A percentile compares a stretch with the other conserved stretches of the same genome.
Conservation (phyloP, 1,139 yeast genomes). For the Suhomyces anneliseae region DNA sequence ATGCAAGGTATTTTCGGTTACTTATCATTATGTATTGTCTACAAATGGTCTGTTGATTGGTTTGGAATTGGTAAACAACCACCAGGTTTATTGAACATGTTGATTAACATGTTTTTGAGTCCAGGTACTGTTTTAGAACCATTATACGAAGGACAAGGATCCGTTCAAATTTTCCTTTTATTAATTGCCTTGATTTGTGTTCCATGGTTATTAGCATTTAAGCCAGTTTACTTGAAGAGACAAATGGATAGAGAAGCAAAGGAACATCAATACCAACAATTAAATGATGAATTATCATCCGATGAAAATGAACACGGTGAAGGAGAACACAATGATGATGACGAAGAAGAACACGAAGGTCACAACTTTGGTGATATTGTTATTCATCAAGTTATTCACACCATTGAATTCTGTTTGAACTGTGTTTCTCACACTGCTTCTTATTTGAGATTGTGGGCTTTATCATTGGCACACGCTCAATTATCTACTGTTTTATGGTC, state of each 20-base stretch:
- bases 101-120: slow-evolving; percentile 75
- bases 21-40: slow-evolving; percentile 66
- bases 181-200: slow-evolving; percentile 68
- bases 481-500: slow-evolving; percentile 73
- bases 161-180: slow-evolving; percentile 59
- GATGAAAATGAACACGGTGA: slow-evolving; percentile 16
- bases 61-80: slow-evolving; percentile 65
- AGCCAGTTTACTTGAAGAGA: slow-evolving; percentile 54
- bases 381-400: slow-evolving; percentile 79
- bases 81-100: slow-evolving; percentile 78
- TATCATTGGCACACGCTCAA: slow-evolving; percentile 78
- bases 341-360: slow-evolving; percentile 55
- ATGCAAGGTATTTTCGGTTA: slow-evolving; percentile 87
- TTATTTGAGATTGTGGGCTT: slow-evolving; percentile 75
- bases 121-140: slow-evolving; percentile 74
- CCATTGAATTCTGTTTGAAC: slow-evolving; percentile 75
- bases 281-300: slow-evolving; percentile 17
- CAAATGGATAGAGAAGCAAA: slow-evolving; percentile 44
- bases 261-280: slow-evolving; percentile 32
- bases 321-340: slow-evolving; percentile 28
- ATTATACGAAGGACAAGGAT: slow-evolving; percentile 62
- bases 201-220: slow-evolving; percentile 70
- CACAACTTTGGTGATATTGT: slow-evolving; percentile 70
- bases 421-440: slow-evolving; percentile 83
- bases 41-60: slow-evolving; percentile 83